Conservation (phyloP, 805 yeast species). For the Vanderwaltozyma tropicalis region DNA sequence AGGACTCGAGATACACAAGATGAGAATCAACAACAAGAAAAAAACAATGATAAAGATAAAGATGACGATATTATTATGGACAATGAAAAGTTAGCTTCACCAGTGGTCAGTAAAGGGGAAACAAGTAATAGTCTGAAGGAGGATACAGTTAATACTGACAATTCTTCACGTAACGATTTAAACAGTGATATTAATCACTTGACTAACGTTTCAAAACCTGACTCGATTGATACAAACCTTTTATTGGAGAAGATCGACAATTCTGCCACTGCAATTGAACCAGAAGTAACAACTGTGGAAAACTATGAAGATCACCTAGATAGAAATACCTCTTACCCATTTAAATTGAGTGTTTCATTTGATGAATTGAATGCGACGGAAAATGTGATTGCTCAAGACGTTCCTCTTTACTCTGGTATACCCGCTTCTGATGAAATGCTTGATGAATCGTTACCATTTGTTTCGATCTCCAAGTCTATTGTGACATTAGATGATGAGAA, state of each 20-base stretch:
- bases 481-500: conserved; percentile 54
- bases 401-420: conserved; percentile 28
- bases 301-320: conserved; percentile 13
- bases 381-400: conserved; percentile 25
- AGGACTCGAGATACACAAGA: too few relatives aligned
- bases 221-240: too few relatives aligned
- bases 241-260: not conserved
- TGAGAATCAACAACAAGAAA: too few relatives aligned
- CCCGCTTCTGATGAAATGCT: conserved; percentile 14
- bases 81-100: too few relatives aligned
- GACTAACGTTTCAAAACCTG: too few relatives aligned
- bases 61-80: too few relatives aligned
- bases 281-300: conserved; percentile 8
- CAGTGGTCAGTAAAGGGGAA: too few relatives aligned
- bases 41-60: too few relatives aligned
- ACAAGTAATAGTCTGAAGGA: too few relatives aligned
- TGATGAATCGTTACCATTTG: conserved; percentile 26
- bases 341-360: conserved; percentile 25
- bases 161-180: too few relatives aligned
- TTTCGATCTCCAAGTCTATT: conserved; percentile 56
- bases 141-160: too few relatives aligned
- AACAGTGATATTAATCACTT: too few relatives aligned
- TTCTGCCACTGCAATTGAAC: not conserved
- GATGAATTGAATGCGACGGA: conserved; percentile 28
- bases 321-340: conserved; percentile 14